Percentiles rank a stretch among this genome's conserved stretches.
Evolutionary conservation across 2,329 filamentous ascomycete species (phyloP).

Genomic region (Ophiostoma triangulosporum): DNA sequence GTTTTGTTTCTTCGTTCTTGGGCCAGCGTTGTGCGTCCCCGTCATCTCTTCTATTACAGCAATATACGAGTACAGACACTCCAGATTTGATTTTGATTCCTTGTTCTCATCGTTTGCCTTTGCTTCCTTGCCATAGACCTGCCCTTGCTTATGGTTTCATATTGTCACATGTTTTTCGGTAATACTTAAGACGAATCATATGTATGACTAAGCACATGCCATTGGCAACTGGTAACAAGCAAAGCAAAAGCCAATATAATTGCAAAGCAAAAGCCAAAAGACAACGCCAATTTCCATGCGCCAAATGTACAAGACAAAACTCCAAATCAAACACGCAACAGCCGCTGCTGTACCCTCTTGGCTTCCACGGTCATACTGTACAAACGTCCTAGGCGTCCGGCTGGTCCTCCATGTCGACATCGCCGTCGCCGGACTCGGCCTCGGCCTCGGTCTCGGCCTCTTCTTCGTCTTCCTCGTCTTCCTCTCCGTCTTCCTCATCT

Average conservation of each 20-base stretch:
- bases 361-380: not conserved
- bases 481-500: not conserved
- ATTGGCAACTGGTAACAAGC: too few species aligned
- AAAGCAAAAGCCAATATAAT: too few species aligned
- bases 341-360: not conserved
- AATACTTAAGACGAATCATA: too few species aligned
- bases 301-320: not conserved
- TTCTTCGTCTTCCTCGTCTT: not conserved
- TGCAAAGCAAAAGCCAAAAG: too few species aligned
- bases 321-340: not conserved
- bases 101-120: not conserved
- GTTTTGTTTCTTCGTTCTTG: not conserved
- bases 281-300: too few species aligned
- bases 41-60: not conserved
- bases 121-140: not conserved
- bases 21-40: not conserved
- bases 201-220: too few species aligned
- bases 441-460: not conserved
- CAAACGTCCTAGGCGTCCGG: not conserved
- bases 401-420: slow-evolving; percentile 7
- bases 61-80: not conserved
- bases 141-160: too few species aligned
- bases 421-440: slow-evolving; percentile 1
- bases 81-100: not conserved
- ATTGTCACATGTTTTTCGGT: too few species aligned